phyloP scores from a whole-genome alignment of 805 yeast species.

The Brettanomyces anomalus region DNA sequence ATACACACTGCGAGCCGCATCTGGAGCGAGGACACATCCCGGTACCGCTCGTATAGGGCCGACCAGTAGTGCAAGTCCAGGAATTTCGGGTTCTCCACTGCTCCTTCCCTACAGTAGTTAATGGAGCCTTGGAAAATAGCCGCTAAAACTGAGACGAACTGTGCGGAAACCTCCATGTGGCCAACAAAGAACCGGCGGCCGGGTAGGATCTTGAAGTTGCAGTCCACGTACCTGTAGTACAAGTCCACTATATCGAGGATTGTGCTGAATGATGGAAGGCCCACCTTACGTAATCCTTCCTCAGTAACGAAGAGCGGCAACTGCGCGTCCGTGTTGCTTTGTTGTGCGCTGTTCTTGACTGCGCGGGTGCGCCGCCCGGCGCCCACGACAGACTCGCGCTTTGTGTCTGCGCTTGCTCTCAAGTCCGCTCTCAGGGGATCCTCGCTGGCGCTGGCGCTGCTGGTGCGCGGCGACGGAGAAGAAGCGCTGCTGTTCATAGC shows the following conservation, averaged over 20 bases:
- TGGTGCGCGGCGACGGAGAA: too few relatives aligned
- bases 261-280: slow-evolving; percentile 29
- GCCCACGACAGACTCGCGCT: too few relatives aligned
- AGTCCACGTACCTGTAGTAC: slow-evolving; percentile 33
- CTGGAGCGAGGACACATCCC: slow-evolving; percentile 22
- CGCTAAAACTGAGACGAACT: slow-evolving; percentile 17
- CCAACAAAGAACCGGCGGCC: slow-evolving; percentile 24
- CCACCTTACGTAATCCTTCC: slow-evolving; percentile 22
- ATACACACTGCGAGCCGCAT: slow-evolving; percentile 22
- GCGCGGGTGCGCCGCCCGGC: background rate
- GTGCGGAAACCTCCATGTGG: slow-evolving; percentile 23
- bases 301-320: slow-evolving; percentile 16
- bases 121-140: slow-evolving; percentile 29
- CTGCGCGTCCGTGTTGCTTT: background rate
- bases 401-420: too few relatives aligned
- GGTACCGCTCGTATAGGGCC: slow-evolving; percentile 24
- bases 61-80: slow-evolving; percentile 30
- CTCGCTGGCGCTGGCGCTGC: too few relatives aligned
- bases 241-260: slow-evolving; percentile 27
- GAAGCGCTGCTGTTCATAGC: too few relatives aligned
- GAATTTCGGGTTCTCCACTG: slow-evolving; percentile 17
- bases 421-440: too few relatives aligned
- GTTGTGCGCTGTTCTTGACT: background rate
- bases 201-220: slow-evolving; percentile 29
- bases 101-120: slow-evolving; percentile 22